Evolutionary conservation across 495 filamentous ascomycete species (phyloP), one percentile per base, ranked within the genome.

Genomic region (Pyrenula massariospora): DNA sequence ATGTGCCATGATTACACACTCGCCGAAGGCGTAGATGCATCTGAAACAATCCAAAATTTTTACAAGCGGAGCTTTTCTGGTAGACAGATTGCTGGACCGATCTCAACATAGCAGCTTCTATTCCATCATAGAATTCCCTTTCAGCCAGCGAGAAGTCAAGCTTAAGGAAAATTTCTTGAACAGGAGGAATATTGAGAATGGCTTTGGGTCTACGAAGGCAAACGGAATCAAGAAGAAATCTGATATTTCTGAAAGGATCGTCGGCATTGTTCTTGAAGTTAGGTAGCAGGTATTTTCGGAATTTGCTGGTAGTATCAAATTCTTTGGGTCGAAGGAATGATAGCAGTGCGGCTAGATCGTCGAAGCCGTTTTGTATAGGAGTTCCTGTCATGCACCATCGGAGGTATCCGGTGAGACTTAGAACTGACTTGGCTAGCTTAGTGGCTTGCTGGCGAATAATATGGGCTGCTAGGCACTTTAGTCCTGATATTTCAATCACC

Each of bases 161-260:
- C 72, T 66, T 52, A 58, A 70, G 1, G 69, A 70, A 15, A 69
- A 70, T 52, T 73, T 67, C 52, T 73, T 74, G 59, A 68, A 73
- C 2, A 74, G 57, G 0, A 1, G 91, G 91, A 5, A 96, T 77
- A 62, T 92, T 75, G 56, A 96, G 91, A 64, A 82, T 87, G 65
- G 95, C 89, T 68, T 98, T 98, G 48, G 91, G 73, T 23, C 93
- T 86, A n/a, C 93, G 84, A 22, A 98, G 72, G 0, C 93, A 96
- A 56, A 98, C 84, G 48, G 87, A 92, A 63, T 96, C 88, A 15
- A 98, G 89, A 20, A 98, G 78, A 19, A 95, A 77, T 15, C 91
- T 88, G 31, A 98, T 75, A 64, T 89, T 68, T 93, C 12, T 87
- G 79, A 3, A 96, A 52, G 88, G 82, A 60, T 96, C 84, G 12